Evolutionary conservation across 805 yeast genomes (phyloP).

Genomic region (Yamadazyma phyllophila): DNA sequence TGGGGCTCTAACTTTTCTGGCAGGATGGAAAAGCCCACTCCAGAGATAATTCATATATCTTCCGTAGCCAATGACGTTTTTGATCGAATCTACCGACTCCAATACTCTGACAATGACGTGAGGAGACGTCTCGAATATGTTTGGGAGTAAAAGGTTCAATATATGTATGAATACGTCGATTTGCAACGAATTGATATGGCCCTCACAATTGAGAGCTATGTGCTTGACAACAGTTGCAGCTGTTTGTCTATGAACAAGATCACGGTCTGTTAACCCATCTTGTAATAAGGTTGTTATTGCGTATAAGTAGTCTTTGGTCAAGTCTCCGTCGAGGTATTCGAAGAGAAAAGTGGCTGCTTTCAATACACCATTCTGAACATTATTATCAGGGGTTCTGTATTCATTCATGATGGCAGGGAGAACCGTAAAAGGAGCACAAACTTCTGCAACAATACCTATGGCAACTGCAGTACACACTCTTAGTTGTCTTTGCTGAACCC

Average conservation of each 20-base stretch:
- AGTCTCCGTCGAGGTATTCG: slow-evolving; percentile 79
- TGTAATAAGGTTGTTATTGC: slow-evolving; percentile 76
- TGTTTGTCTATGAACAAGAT: slow-evolving; percentile 91
- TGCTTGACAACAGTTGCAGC: slow-evolving; percentile 86
- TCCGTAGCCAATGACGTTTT: slow-evolving; percentile 76
- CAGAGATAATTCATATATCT: slow-evolving; percentile 69
- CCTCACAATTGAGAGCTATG: slow-evolving; percentile 74
- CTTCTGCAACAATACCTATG: slow-evolving; percentile 92
- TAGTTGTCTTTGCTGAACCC: slow-evolving; percentile 92
- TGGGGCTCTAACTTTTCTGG: slow-evolving; percentile 75
- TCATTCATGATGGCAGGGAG: slow-evolving; percentile 95
- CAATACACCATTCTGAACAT: slow-evolving; percentile 93
- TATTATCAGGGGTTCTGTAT: slow-evolving; percentile 84
- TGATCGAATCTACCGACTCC: slow-evolving; percentile 74
- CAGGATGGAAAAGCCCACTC: slow-evolving; percentile 93
- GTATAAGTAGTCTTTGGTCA: slow-evolving; percentile 78
- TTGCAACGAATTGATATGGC: slow-evolving; percentile 67
- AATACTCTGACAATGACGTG: slow-evolving; percentile 83
- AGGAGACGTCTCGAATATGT: slow-evolving; percentile 90
- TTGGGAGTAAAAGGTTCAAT: slow-evolving; percentile 80
- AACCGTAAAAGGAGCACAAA: slow-evolving; percentile 89
- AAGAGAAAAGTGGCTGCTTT: slow-evolving; percentile 89
- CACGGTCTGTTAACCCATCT: slow-evolving; percentile 88
- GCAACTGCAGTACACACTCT: slow-evolving; percentile 98
- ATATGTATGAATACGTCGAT: slow-evolving; percentile 70